Base-by-base conservation (phyloP, 805 yeast species). In the Wickerhamomyces silvicola region DNA sequence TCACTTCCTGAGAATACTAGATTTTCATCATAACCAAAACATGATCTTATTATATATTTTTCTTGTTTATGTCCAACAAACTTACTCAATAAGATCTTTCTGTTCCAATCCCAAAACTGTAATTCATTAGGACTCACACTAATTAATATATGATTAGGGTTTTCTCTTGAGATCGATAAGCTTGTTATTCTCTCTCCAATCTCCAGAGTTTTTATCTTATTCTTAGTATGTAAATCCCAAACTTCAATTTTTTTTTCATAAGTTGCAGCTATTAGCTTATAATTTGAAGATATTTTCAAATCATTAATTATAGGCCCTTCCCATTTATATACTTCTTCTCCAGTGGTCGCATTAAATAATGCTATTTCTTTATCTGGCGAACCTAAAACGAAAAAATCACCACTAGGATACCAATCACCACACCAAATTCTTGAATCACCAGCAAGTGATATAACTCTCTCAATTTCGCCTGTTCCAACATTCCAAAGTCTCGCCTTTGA, bases 1-100 rank as follows among this genome's bases (percentile, higher is more conserved):
- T 83, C 94, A 27, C 88, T 75, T 1, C 96, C 95, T 42, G 86
- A 75, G n/a, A 80, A 59, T 1, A 85, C 71, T 31, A 83, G 61
- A 40, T 78, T 76, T 43, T 83, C 90, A 38, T 74, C 67, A 35
- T 69, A 67, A 0, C 94, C 94, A 51, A 86, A 78, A 42, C 85
- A 70, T 1, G 94, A 78, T 30, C 94, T 65, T 14, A 88, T 74
- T 23, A 86, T 75, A 46, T 66, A 79, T 17, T 77, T 68, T 18
- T 73, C 70, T 52, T 83, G 94, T 35, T 70, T 68, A 49, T 81
- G 84, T 2, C 95, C 95, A 28, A 74, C 62, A 39, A 72, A 80
- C 45, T 75, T 82, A 35, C 75, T 74, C 18, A 73, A 67, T 13
- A 86, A 51, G 1, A 75, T 58, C 4, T 77, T 71, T 35, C 64